Evolutionary conservation across 2,329 filamentous ascomycete species (phyloP), one percentile per base, ranked within the genome.

Genomic region (Didymosphaeria variabile): DNA sequence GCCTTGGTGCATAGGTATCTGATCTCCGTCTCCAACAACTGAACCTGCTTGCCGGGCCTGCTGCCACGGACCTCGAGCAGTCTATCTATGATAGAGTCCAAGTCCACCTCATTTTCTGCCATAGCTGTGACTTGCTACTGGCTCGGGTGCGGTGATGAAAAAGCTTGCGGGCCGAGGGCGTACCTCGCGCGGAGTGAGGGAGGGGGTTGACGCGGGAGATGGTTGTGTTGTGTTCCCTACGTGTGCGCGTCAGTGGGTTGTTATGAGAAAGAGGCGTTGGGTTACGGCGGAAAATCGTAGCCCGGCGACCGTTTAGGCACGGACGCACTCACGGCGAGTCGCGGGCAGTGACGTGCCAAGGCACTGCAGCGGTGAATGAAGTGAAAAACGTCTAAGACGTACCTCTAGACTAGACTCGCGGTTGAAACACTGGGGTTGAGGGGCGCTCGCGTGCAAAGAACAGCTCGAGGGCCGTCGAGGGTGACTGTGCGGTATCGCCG

Each of bases 81-180:
- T 82, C 95, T 90, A 83, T 98, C 94, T 86, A 99, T 98, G 89
- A 98, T 97, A 77, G 94, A 97, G 83, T 99, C 95, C 84, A 99
- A 88, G 85, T 98, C 94, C 84, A 98, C 92, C 83, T 98, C 94
- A 83, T 93, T 87, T 82, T 91, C 90, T 80, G 89, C 89, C 90
- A 92, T 92, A 78, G 79, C 82, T 80, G 79, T 75, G 74, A 61
- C 73, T 74, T 74, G 79, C 73, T 75, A 67, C 63, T 64, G 70
- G 72, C 69, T 57, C 59, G 57, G 62, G 62, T 63, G 60, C 49
- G 21, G 60, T 64, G 67, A 63, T 67, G 52, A 53, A 57, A 65
- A 63, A 40, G 68, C 54, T 50, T 56, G 47, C 40, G 65, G 65
- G 69, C 72, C 72, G 74, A 75, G 71, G 73, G 66, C 67, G 67